Percentiles rank a stretch among this genome's conserved stretches.
Evolutionary conservation across 345 rosid species (phyloP).

Genomic region (Populus nigra): DNA sequence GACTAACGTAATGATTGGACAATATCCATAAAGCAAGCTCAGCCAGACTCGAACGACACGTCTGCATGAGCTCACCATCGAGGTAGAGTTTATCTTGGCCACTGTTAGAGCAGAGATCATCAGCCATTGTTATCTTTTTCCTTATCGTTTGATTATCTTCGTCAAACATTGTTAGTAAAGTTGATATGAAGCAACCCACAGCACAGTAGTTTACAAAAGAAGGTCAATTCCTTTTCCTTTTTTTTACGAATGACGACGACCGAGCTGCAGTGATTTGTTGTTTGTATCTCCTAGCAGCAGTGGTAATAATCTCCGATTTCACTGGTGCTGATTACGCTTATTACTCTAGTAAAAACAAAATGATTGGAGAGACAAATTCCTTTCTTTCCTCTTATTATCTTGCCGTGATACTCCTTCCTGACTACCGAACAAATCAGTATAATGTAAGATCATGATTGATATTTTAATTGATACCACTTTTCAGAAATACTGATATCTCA

Average conservation of each 20-base stretch:
- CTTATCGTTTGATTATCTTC: slow-evolving; percentile 5
- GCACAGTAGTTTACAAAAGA: neutral
- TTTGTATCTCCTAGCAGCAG: too few relatives aligned
- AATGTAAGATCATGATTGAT: neutral
- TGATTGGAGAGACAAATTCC: neutral
- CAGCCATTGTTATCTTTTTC: neutral
- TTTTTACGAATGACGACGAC: neutral
- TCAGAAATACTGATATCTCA: too few relatives aligned
- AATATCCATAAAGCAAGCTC: neutral
- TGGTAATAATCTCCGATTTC: too few relatives aligned
- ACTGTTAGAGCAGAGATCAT: slow-evolving; percentile 16
- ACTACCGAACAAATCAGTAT: neutral
- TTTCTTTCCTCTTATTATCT: neutral
- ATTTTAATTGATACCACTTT: too few relatives aligned
- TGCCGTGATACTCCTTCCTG: neutral
- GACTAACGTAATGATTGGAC: slow-evolving; percentile 23
- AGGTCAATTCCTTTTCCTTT: slow-evolving; percentile 1
- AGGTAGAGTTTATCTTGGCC: slow-evolving; percentile 27
- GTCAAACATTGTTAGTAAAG: slow-evolving; percentile 31
- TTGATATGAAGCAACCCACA: slow-evolving; percentile 24
- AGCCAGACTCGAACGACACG: slow-evolving; percentile 15
- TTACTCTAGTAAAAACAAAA: neutral
- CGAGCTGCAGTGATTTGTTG: neutral
- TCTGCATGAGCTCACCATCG: slow-evolving; percentile 15
- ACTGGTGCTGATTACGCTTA: too few relatives aligned